Base-by-base conservation (phyloP, 2,329 filamentous ascomycete genomes). In the Dendryphion nanum region DNA sequence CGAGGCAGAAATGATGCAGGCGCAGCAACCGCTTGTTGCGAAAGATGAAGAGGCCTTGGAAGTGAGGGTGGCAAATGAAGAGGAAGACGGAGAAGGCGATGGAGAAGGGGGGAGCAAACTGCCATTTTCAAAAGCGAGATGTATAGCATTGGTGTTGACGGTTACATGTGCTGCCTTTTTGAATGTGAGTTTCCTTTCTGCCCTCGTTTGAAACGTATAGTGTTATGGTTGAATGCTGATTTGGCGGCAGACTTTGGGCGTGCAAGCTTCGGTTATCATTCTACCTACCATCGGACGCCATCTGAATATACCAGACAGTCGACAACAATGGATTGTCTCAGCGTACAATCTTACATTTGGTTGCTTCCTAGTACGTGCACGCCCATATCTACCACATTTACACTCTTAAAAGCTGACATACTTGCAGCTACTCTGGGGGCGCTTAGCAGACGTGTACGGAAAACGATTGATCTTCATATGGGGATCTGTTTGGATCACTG, bases 241-340 rank as follows among this genome's bases (percentile, higher is more conserved):
- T 14, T 21, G 6, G 15, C 17, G 15, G 4, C n/a, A 66, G 78
- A 80, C 74, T 2, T 66, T 82, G 33, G 77, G 76, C 2, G 70
- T 74, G 3, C 79, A 83, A 54, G 69, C 76, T 2, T 73, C 79
- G 4, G 77, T 83, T 41, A 82, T 83, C 43, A 76, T 82, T 34
- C 66, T 84, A 13, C 81, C 81, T 0, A 75, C 73, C n/a, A 82
- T 84, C 21, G 77, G 78, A 24, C 52, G 66, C 18, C 75, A 75
- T 8, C 67, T 84, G 4, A 43, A 59, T 35, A 79, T 84, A 15
- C 81, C 81, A 1, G 73, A 77, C 26, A 72, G 72, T 18, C 71
- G 80, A 13, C 71, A 78, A 40, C 81, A 84, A 64, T 85, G 82
- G 81, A 73, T 85, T 44, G 70, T 85, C 0, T 85, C 81, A 0